Conservation (phyloP, 192 early-diverging fungal genomes). For the Coemansia sp. region DNA sequence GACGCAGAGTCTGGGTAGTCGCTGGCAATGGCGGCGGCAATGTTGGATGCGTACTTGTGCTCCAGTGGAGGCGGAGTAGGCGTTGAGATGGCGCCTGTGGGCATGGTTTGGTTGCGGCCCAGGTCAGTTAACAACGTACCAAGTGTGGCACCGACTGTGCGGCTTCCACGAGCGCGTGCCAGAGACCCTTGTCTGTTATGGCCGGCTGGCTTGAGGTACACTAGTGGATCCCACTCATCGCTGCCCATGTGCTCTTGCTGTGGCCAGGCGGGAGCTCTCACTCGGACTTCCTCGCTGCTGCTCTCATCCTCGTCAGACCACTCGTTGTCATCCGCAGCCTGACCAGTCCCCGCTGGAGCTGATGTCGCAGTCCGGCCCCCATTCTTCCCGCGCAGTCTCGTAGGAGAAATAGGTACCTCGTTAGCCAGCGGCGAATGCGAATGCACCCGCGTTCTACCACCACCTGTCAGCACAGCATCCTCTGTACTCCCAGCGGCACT, state of each 20-base stretch:
- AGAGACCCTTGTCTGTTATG: neutral
- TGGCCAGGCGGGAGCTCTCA: neutral
- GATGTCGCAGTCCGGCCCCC: neutral
- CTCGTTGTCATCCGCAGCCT: constrained; percentile 5
- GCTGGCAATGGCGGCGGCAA: constrained; percentile 1
- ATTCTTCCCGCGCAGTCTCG: neutral
- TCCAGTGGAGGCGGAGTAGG: neutral
- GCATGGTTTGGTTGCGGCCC: constrained; percentile 11
- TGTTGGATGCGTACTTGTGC: constrained; percentile 2
- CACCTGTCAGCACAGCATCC: neutral
- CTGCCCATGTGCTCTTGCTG: constrained; percentile 1
- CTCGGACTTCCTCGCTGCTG: neutral
- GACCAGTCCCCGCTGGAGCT: neutral
- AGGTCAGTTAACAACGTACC: constrained; percentile 33
- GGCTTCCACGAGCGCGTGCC: neutral
- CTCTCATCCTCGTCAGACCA: constrained; percentile 11
- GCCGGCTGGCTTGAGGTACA: constrained; percentile 24
- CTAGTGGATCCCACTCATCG: constrained; percentile 36
- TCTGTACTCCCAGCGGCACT: constrained; percentile 1
- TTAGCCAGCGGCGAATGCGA: constrained; percentile 12
- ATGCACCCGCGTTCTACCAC: neutral
- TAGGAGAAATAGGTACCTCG: constrained; percentile 1
- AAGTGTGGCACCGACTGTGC: constrained; percentile 13
- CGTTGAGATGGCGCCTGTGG: neutral
- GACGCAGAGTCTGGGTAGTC: constrained; percentile 7